Evolutionary conservation across 2,329 filamentous ascomycete species (phyloP).

Genomic region (Colletotrichum liaoningense): DNA sequence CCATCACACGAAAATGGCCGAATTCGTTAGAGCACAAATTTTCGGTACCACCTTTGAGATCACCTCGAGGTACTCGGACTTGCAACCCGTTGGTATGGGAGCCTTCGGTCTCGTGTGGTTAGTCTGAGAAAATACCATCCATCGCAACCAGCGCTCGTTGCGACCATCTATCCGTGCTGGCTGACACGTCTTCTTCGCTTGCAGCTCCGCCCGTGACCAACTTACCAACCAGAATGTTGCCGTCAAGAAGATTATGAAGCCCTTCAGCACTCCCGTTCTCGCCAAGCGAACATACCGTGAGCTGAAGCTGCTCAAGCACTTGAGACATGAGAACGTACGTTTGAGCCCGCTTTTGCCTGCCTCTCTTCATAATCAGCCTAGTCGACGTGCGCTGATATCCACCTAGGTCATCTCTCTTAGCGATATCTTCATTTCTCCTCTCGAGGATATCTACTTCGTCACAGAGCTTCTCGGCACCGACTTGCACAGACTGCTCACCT

Average conservation of each 20-base stretch:
- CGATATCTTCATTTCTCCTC: conserved; percentile 99
- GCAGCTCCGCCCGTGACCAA: conserved; percentile 95
- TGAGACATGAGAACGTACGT: conserved; percentile 93
- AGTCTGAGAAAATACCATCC: conserved; percentile 43
- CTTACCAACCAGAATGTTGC: conserved; percentile 97
- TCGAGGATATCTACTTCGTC: conserved; percentile 99
- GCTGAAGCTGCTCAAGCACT: conserved; percentile 95
- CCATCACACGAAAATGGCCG: conserved; percentile 79
- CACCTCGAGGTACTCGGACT: conserved; percentile 96
- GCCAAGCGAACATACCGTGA: conserved; percentile 98
- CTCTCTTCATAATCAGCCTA: not conserved
- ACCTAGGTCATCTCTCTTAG: conserved; percentile 92
- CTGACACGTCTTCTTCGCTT: conserved; percentile 17
- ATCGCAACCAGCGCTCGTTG: conserved; percentile 3
- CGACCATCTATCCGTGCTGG: conserved; percentile 34
- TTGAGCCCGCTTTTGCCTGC: not conserved
- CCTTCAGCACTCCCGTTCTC: conserved; percentile 98
- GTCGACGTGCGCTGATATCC: conserved; percentile 37
- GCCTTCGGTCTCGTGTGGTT: conserved; percentile 99
- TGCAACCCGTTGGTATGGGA: conserved; percentile 99
- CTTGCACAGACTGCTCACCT: conserved; percentile 93
- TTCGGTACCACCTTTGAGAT: conserved; percentile 99
- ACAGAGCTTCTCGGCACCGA: conserved; percentile 98
- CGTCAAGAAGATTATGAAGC: conserved; percentile 99
- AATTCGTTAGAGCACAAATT: conserved; percentile 99